A percentile compares a stretch with the other conserved stretches of the same genome.
Evolutionary conservation across 805 yeast species (phyloP).

Genomic region (Candida railenensis): DNA sequence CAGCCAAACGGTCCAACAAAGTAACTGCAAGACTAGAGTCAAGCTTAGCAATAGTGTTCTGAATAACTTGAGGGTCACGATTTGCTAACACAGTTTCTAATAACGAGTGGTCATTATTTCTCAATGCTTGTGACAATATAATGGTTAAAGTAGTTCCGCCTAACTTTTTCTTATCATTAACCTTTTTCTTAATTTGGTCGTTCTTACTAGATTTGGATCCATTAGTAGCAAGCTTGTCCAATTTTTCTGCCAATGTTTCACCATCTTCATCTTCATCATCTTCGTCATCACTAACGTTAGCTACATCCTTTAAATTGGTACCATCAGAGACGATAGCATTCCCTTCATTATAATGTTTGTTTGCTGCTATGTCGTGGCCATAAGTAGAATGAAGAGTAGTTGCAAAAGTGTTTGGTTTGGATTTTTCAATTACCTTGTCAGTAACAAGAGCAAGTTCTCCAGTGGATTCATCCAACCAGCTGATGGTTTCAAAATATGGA

Average conservation of each 20-base stretch:
- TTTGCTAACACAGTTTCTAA: constrained; percentile 77
- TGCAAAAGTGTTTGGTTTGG: constrained; percentile 37
- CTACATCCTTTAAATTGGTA: constrained; percentile 56
- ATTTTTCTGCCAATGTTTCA: constrained; percentile 54
- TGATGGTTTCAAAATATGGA: constrained; percentile 55
- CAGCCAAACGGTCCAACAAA: constrained; percentile 52
- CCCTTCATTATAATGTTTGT: constrained; percentile 59
- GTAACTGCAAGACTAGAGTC: constrained; percentile 50
- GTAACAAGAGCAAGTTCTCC: constrained; percentile 23
- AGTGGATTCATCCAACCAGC: constrained; percentile 40
- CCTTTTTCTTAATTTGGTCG: constrained; percentile 17
- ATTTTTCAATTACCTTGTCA: constrained; percentile 28
- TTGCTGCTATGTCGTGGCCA: constrained; percentile 54
- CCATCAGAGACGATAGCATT: constrained; percentile 64
- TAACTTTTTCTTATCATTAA: constrained; percentile 35
- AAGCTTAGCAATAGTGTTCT: constrained; percentile 48
- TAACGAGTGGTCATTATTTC: constrained; percentile 80
- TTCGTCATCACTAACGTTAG: constrained; percentile 44
- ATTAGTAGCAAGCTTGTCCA: constrained; percentile 33
- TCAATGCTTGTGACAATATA: constrained; percentile 84
- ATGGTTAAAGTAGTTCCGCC: constrained; percentile 77
- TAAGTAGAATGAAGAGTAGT: constrained; percentile 39
- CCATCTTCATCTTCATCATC: constrained; percentile 37
- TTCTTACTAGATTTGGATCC: constrained; percentile 5
- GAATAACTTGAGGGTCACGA: constrained; percentile 49